Conservation (phyloP, 2,329 filamentous ascomycete species). For the Camptophora hylomeconis region DNA sequence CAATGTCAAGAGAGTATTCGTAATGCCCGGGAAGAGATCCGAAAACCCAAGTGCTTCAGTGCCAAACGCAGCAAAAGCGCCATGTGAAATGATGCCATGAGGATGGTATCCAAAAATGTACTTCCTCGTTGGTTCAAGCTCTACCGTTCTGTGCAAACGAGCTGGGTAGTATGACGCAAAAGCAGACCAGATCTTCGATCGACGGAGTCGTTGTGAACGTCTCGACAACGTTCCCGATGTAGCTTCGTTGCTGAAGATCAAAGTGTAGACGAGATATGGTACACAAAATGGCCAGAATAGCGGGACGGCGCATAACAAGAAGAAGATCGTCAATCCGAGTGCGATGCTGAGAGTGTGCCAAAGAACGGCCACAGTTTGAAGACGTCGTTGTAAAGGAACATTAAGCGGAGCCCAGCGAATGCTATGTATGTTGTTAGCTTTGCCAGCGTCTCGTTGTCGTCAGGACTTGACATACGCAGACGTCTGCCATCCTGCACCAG, state of each 20-base stretch:
- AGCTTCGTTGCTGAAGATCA: conserved; percentile 61
- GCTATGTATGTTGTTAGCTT: conserved; percentile 1
- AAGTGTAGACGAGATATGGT: conserved; percentile 70
- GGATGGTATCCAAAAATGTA: conserved; percentile 98
- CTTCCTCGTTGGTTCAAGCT: conserved; percentile 67
- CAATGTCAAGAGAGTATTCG: conserved; percentile 84
- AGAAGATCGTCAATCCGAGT: conserved; percentile 65
- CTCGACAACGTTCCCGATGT: conserved; percentile 62
- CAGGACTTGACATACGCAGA: conserved; percentile 25
- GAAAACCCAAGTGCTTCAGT: conserved; percentile 83
- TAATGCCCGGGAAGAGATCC: conserved; percentile 84
- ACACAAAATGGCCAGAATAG: conserved; percentile 72
- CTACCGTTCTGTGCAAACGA: conserved; percentile 68
- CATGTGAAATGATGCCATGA: conserved; percentile 92
- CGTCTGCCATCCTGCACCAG: conserved; percentile 40
- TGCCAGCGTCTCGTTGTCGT: conserved; percentile 1
- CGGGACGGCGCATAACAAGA: conserved; percentile 80
- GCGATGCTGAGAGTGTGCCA: conserved; percentile 60
- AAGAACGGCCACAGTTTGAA: conserved; percentile 68
- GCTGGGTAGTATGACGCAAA: conserved; percentile 92
- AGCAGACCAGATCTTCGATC: conserved; percentile 65
- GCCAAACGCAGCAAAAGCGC: conserved; percentile 82
- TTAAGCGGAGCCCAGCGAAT: conserved; percentile 66
- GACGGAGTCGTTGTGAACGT: conserved; percentile 63
- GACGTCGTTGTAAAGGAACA: conserved; percentile 55